Percentiles rank a stretch among this genome's conserved stretches.
phyloP scores from a whole-genome alignment of 176 grass and related monocot species.

The Oryza australiensis region DNA sequence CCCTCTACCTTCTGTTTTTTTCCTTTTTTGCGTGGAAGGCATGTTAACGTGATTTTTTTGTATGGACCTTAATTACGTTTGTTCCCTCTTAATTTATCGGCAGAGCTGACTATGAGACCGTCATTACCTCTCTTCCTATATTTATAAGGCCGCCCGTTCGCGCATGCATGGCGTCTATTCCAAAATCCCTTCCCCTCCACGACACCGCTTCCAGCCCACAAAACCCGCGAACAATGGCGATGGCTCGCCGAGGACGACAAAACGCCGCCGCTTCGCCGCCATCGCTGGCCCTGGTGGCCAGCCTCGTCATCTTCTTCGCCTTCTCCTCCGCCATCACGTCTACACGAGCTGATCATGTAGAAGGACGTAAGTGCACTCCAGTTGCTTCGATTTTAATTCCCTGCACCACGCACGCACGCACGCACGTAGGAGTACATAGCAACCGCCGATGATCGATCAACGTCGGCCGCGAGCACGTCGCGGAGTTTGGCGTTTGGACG shows the following conservation, averaged over 20 bases:
- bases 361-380: neutral
- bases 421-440: too few relatives aligned
- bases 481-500: too few relatives aligned
- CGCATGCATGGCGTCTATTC: neutral
- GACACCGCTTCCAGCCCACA: neutral
- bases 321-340: neutral
- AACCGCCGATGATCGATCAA: too few relatives aligned
- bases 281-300: neutral
- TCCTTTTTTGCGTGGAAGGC: neutral
- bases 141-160: conserved; percentile 9
- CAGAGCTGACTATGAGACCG: neutral
- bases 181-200: neutral
- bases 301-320: neutral
- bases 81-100: neutral
- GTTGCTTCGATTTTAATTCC: too few relatives aligned
- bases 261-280: too few relatives aligned
- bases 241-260: neutral
- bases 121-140: neutral
- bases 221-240: neutral
- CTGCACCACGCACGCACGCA: too few relatives aligned
- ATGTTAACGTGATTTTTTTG: neutral
- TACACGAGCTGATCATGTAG: neutral
- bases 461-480: too few relatives aligned
- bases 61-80: too few relatives aligned
- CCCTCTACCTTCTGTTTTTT: too few relatives aligned